Base-by-base conservation (phyloP, 2,329 filamentous ascomycete species). In the Colletotrichum aenigma region DNA sequence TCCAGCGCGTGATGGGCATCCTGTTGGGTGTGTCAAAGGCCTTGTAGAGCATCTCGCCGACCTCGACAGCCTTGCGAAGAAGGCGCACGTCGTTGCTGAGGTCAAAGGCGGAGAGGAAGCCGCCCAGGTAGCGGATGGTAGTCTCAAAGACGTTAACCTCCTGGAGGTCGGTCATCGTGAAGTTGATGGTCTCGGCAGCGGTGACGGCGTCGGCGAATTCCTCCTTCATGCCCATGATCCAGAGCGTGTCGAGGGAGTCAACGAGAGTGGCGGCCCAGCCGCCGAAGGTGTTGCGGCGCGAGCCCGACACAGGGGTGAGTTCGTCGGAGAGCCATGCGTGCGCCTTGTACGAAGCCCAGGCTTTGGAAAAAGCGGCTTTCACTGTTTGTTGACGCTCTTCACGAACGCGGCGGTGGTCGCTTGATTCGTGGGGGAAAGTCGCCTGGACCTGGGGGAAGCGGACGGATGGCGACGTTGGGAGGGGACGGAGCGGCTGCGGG, bases 211-310 rank as follows among this genome's bases (percentile, higher is more conserved):
- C 81, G 66, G 88, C 83, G 77, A 93, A 93, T 36, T 93, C 91
- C 2, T 88, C 84, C 36, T 86, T 82, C 56, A 93, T 81, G 8
- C 83, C 91, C 91, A 93, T 92, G 61, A 93, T 92, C 86, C 88
- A 90, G 4, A 93, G 86, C 0, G 91, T 92, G 76, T 93, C 91
- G 66, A 93, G 85, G 0, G 88, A 84, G 79, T 93, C 92, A 28
- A 93, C 88, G 66, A 93, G 81, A 0, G 91, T 92, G 4, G 91
- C 91, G 1, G 86, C 90, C 87, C 90, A 91, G 28, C 88, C 88
- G 12, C 89, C 88, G 78, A 90, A 90, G 0, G 83, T 82, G 71
- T 89, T 86, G 73, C 86, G 88, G 21, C 80, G 84, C n/a, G 80
- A 79, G 55, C 88, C 89, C 21, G 85, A 85, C 4, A 91, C 82